phyloP scores from a whole-genome alignment of 208 protist genomes.

The Acanthamoeba triangularis region DNA sequence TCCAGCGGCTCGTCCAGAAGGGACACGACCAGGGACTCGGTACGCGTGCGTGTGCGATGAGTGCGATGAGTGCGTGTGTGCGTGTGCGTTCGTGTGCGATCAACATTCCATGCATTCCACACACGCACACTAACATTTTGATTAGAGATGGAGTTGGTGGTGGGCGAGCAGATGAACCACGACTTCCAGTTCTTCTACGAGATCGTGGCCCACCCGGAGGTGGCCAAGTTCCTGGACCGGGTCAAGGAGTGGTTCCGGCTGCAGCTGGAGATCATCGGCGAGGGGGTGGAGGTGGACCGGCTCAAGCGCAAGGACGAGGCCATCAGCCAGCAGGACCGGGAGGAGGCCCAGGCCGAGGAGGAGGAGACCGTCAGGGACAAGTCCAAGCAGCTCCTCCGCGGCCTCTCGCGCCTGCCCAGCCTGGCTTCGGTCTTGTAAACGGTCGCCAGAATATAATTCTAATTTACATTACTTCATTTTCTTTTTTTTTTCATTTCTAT shows the following conservation, averaged over 20 bases:
- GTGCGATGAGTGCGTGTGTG: background rate
- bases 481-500: too few relatives aligned
- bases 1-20: background rate
- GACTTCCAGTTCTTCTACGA: conserved; percentile 45
- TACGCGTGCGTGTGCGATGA: background rate
- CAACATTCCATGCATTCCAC: background rate
- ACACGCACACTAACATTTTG: background rate
- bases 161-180: conserved; percentile 16
- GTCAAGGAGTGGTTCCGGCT: conserved; percentile 11
- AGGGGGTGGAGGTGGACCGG: background rate
- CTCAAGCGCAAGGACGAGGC: conserved; percentile 8
- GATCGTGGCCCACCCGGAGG: conserved; percentile 33
- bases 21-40: background rate
- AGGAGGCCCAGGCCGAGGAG: background rate
- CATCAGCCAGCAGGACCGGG: background rate
- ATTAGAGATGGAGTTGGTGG: background rate
- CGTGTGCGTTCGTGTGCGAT: background rate
- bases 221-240: background rate
- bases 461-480: too few relatives aligned
- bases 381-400: background rate
- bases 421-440: background rate
- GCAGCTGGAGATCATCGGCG: conserved; percentile 38
- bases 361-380: background rate
- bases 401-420: background rate
- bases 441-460: too few relatives aligned